Evolutionary conservation across 75 land plant species (phyloP).

Genomic region (Cryptomeria japonica): DNA sequence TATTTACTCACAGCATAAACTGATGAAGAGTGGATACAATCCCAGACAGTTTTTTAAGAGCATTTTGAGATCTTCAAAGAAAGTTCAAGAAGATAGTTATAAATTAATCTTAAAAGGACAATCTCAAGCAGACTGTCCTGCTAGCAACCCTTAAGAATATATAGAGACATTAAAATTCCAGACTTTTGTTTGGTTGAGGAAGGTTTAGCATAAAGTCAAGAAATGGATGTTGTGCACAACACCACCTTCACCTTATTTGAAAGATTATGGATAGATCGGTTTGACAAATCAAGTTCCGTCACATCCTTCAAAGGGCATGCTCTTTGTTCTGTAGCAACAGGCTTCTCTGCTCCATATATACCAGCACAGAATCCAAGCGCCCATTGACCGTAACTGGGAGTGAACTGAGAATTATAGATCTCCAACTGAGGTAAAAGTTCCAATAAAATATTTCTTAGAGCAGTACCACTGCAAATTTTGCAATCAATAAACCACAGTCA

Average conservation of each 20-base stretch:
- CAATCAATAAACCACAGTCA: neutral
- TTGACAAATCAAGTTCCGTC: conserved; percentile 75
- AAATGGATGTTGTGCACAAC: neutral
- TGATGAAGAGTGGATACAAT: neutral
- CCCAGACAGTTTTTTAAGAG: neutral
- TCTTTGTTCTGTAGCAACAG: conserved; percentile 2
- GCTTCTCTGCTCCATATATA: conserved; percentile 53
- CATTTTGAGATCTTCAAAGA: neutral
- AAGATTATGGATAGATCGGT: conserved; percentile 62
- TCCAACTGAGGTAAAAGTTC: conserved; percentile 62
- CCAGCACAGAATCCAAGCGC: conserved; percentile 89
- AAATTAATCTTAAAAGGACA: neutral
- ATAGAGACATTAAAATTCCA: neutral
- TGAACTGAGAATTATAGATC: conserved; percentile 75
- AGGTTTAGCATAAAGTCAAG: neutral
- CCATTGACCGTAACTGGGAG: conserved; percentile 65
- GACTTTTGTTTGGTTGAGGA: neutral
- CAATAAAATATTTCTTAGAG: conserved; percentile 27
- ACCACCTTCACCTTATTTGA: conserved; percentile 50
- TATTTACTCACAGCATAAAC: neutral
- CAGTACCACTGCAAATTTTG: conserved; percentile 22
- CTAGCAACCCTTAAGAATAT: neutral
- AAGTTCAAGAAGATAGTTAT: neutral
- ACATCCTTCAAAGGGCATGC: conserved; percentile 39
- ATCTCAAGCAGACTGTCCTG: neutral